Evolutionary conservation across 2,329 filamentous ascomycete genomes (phyloP).

Genomic region (Onygena corvina): DNA sequence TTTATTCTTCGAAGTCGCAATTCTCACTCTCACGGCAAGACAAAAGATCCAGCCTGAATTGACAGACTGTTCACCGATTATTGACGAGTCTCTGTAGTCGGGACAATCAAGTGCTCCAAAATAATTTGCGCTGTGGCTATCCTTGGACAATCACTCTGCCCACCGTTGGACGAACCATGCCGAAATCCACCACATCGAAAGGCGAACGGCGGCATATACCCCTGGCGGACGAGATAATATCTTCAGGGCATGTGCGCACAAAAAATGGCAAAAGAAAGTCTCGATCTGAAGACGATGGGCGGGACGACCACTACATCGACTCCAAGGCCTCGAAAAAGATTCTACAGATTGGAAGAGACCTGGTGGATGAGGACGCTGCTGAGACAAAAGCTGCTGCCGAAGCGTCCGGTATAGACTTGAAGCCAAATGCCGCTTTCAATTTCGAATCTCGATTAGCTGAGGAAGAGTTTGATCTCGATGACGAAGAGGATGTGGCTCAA

Average conservation of each 20-base stretch:
- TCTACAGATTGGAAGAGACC: slow-evolving; percentile 73
- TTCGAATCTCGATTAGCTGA: slow-evolving; percentile 64
- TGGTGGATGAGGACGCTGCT: slow-evolving; percentile 67
- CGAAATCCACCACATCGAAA: slow-evolving; percentile 56
- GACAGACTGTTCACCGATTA: not conserved
- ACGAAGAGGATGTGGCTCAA: slow-evolving; percentile 39
- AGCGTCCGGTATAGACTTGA: slow-evolving; percentile 23
- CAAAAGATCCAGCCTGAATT: too few species aligned
- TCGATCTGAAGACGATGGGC: slow-evolving; percentile 43
- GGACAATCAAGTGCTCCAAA: not conserved
- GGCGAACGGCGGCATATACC: slow-evolving; percentile 67
- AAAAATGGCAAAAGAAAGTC: slow-evolving; percentile 61
- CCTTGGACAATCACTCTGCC: not conserved
- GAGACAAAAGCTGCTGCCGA: slow-evolving; percentile 30
- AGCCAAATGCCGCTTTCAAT: slow-evolving; percentile 52
- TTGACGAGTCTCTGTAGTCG: not conserved
- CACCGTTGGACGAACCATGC: slow-evolving; percentile 40
- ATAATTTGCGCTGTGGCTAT: not conserved
- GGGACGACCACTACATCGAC: slow-evolving; percentile 65
- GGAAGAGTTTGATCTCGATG: slow-evolving; percentile 32
- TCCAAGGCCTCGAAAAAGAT: slow-evolving; percentile 82
- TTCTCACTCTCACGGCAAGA: not conserved
- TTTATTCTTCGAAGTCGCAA: not conserved
- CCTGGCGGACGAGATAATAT: slow-evolving; percentile 72
- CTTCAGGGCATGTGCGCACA: slow-evolving; percentile 58